Base-by-base conservation (phyloP, 441 rosid genomes). In the Erodium moschatum region DNA sequence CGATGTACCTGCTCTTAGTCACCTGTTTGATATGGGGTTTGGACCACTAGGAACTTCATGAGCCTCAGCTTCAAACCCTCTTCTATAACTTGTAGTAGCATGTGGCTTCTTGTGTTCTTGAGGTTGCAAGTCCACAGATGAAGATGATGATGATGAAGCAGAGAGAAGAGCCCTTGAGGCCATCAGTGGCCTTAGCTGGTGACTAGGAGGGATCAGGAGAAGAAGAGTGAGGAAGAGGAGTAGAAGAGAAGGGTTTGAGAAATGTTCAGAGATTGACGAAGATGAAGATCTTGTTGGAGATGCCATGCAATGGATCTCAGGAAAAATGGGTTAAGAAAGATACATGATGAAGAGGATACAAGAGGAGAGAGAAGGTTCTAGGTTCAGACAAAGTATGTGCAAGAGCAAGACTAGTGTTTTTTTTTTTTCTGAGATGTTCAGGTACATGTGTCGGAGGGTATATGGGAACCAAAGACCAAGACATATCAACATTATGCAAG, bases 31-130 rank as follows among this genome's bases (percentile, higher is more conserved):
- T 75, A 92, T 90, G 65, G 98, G 98, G 82, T 92, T 90, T 64
- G 98, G 98, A 66, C 96, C 98, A 61, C 98, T 92, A 0, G 98
- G 98, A 73, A 92, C 96, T 71, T 89, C 93, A 76, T 92, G 98
- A n/a, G 85, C 91, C 12, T 73, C 78, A 21, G 77, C 88, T 68
- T 80, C 83, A 70, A 85, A 80, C 70, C 79, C 69, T 21, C 69
- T 67, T 12, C 67, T 78, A 50, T 67, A 75, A 0, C 58, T 52
- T 15, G 58, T 52, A 52, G 60, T 16, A 7, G 60, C 20, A 0
- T 15, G 21, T 16, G 21, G n/a, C 2, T 5, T 52, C 20, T 52
- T 52, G 2, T 16, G 56, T 48, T 48, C 56, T 13, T 48, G 16
- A 3, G 18, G 5, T 11, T 48, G 56, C 56, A 48, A 48, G 18